phyloP scores from a whole-genome alignment of 768 basidiomycete species.

The Suillus alpinus region DNA sequence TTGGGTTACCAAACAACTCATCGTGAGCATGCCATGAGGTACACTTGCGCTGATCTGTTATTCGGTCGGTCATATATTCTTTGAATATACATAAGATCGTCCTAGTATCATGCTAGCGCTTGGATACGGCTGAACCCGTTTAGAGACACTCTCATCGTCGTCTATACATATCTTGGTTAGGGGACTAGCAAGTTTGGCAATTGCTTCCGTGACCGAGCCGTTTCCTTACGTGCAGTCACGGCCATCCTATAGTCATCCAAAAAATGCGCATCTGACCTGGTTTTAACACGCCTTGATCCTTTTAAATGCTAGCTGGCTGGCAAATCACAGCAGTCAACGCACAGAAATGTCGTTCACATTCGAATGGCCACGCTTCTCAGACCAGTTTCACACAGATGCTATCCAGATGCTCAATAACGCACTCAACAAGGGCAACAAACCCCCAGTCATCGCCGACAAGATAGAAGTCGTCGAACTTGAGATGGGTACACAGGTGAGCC shows the following conservation, averaged over 20 bases:
- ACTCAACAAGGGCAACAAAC: slow-evolving; percentile 96
- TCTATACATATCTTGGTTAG: background rate
- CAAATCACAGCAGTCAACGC: background rate
- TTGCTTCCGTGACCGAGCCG: slow-evolving; percentile 5
- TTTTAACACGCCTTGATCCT: background rate
- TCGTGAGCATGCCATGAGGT: no score
- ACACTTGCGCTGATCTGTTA: no score
- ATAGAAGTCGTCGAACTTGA: slow-evolving; percentile 99
- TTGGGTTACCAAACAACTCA: no score
- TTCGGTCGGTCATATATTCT: no score
- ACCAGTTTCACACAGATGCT: slow-evolving; percentile 94
- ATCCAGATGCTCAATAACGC: slow-evolving; percentile 96
- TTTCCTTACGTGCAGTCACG: slow-evolving; percentile 2
- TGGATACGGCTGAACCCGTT: no score
- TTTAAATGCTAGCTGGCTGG: background rate
- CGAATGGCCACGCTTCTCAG: slow-evolving; percentile 95
- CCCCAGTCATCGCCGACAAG: slow-evolving; percentile 93
- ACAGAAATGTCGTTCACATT: slow-evolving; percentile 81
- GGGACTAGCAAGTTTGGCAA: background rate
- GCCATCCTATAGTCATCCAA: background rate
- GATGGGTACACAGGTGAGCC: slow-evolving; percentile 90
- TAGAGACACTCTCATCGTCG: no score
- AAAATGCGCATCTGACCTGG: slow-evolving; percentile 7
- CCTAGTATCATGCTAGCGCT: no score
- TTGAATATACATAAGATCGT: no score